Base-by-base conservation (phyloP, 2,329 filamentous ascomycete species). In the Fusarium compactum region DNA sequence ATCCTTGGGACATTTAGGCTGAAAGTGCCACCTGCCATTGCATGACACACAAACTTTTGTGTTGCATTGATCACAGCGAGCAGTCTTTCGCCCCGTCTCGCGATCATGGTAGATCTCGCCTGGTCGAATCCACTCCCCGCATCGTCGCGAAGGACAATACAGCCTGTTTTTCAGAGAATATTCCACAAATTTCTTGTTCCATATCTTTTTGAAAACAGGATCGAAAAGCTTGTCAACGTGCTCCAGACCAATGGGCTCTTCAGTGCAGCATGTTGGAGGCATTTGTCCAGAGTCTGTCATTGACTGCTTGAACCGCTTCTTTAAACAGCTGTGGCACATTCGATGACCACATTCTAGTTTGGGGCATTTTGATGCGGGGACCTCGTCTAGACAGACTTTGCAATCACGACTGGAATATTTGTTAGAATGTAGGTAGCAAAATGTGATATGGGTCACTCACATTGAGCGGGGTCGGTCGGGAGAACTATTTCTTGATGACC, bases 121-220 rank as follows among this genome's bases (percentile, higher is more conserved):
- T 5, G 93, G 92, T 73, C 89, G 90, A 78, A 97, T 95, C 91
- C 91, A 94, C 76, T 92, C 88, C 27, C 92, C 92, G 75, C 94
- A 97, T 45, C 86, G 86, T 55, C 86, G 85, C 3, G 85, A 85
- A 1, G 93, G 92, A 73, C 94, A 97, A 78, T 95, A 95, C 38
- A 95, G 85, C 46, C 92, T 89, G 76, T 93, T 92, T 53, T 87
- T 88, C 1, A 91, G 90, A 7, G 91, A 91, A 74, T 89, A 93
- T 77, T 97, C 92, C 72, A 90, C 85, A 76, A 91, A 96, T 75
- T 94, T 95, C 62, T 86, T 87, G 77, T 96, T 95, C 93, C 93
- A 97, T 2, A 84, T 84, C 70, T 85, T 88, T 81, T 96, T 95
- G 84, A 96, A 95, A 56, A 86, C 84, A 61, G 85, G 77, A 75